Percentiles rank a stretch among this genome's conserved stretches.
These are phyloP conservation scores for Ogataea pilisensis DNA, from an alignment of 805 yeast genomes.

Conservation along the genomic window DNA sequence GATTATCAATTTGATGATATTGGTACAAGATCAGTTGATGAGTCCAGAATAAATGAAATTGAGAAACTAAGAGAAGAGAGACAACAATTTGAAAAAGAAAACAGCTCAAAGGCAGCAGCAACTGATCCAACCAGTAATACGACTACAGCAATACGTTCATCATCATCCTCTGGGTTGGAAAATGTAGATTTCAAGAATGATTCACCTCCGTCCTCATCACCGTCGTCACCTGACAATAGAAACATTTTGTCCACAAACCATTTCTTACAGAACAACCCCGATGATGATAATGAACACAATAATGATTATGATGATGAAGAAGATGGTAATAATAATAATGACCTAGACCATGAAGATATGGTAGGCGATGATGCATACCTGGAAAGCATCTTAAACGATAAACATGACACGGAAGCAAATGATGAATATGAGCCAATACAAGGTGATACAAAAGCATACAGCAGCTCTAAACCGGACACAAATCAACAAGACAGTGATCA, in stretches of 20 bases:
- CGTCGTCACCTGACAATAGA: not conserved
- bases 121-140: too few relatives aligned
- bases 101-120: too few relatives aligned
- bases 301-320: constrained; percentile 6
- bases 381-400: constrained; percentile 10
- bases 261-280: too few relatives aligned
- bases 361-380: not conserved
- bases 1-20: constrained; percentile 31
- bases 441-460: not conserved
- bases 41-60: constrained; percentile 24
- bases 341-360: not conserved
- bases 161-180: too few relatives aligned
- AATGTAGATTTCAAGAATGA: too few relatives aligned
- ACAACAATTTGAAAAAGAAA: constrained; percentile 4
- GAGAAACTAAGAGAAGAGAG: constrained; percentile 22
- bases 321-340: constrained; percentile 1
- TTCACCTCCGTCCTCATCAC: constrained; percentile 1
- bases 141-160: too few relatives aligned
- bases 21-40: constrained; percentile 17
- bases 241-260: too few relatives aligned
- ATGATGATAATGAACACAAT: not conserved
- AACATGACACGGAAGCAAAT: constrained; percentile 5
- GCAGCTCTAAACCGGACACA: too few relatives aligned
- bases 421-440: constrained; percentile 9
- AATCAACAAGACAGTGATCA: constrained; percentile 1